These are phyloP conservation scores for Pseudoturritis turrita DNA, from an alignment of 345 rosid genomes.

Conservation along the genomic window DNA sequence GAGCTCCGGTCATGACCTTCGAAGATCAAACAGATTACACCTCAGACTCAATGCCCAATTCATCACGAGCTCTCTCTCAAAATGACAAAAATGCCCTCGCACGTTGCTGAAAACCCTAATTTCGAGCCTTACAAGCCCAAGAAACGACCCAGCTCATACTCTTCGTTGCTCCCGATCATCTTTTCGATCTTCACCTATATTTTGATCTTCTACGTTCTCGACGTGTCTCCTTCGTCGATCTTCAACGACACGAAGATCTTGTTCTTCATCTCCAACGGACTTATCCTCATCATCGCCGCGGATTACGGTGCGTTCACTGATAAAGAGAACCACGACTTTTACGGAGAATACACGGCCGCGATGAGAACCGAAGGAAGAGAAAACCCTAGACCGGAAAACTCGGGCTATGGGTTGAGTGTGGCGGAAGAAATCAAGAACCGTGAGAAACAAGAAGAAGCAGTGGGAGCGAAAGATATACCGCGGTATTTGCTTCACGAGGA, in stretches of 20 bases:
- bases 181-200: conserved; percentile 12
- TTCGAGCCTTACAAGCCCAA: conserved; percentile 15
- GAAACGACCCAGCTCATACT: conserved; percentile 3
- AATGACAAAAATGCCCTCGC: conserved; percentile 21
- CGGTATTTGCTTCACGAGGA: background rate
- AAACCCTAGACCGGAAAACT: background rate
- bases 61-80: background rate
- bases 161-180: conserved; percentile 14
- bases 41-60: conserved; percentile 15
- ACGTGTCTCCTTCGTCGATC: conserved; percentile 12
- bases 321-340: background rate
- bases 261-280: conserved; percentile 26
- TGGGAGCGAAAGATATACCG: background rate
- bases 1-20: background rate
- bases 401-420: background rate
- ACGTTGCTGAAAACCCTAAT: conserved; percentile 4
- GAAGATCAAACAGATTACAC: background rate
- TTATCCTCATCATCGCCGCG: conserved; percentile 23
- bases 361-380: conserved; percentile 7
- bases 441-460: background rate
- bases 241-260: conserved; percentile 25
- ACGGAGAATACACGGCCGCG: conserved; percentile 8
- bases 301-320: conserved; percentile 26
- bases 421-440: background rate
- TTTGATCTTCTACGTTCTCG: conserved; percentile 17